Evolutionary conservation across 2,329 filamentous ascomycete species (phyloP).

Genomic region (Penicillium brevicompactum): DNA sequence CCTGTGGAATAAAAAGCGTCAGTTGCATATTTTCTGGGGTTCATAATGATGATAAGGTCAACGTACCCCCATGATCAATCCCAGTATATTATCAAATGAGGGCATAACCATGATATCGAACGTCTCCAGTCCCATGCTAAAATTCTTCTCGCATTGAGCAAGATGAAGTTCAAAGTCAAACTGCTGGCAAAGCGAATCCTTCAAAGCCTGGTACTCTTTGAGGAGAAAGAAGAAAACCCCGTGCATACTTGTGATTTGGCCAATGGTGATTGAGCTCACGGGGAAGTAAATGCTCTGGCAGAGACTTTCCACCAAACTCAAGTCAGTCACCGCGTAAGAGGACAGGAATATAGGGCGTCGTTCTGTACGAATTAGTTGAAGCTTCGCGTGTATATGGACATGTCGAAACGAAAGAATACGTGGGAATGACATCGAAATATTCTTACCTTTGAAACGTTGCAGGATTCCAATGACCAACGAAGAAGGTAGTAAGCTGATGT

Average conservation of each 20-base stretch:
- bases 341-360: conserved; percentile 18
- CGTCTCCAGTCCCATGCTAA: conserved; percentile 21
- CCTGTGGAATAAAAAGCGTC: neutral
- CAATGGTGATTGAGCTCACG: conserved; percentile 12
- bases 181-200: conserved; percentile 11
- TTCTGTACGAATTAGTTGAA: neutral
- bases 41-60: neutral
- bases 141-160: conserved; percentile 13
- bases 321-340: conserved; percentile 21
- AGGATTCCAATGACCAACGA: conserved; percentile 6
- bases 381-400: neutral
- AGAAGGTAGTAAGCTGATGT: conserved; percentile 3
- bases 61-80: conserved; percentile 27
- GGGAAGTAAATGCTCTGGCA: conserved; percentile 26
- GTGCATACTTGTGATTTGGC: conserved; percentile 19
- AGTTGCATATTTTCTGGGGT: neutral
- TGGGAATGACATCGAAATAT: neutral
- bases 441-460: conserved; percentile 6
- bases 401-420: neutral
- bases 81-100: conserved; percentile 26
- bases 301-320: conserved; percentile 18
- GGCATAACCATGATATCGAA: conserved; percentile 28
- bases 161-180: conserved; percentile 16
- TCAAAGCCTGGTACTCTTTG: conserved; percentile 20
- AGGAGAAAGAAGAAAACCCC: conserved; percentile 20